These are phyloP conservation scores for Batkoa obscura DNA, from an alignment of 371 early-diverging fungal genomes.

Conservation along the genomic window DNA sequence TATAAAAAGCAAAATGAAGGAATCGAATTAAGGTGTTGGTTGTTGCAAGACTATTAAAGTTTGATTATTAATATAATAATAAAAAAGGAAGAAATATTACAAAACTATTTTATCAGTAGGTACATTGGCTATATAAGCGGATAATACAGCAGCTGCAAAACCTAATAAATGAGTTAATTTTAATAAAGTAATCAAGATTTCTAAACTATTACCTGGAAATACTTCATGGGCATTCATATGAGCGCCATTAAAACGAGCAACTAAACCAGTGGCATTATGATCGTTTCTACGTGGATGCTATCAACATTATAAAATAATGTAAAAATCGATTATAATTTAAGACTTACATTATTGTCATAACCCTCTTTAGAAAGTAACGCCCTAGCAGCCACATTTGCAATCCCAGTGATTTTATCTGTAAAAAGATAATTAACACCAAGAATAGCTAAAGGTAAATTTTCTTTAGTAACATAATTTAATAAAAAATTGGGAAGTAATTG, in stretches of 20 bases:
- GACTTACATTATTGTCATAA: not conserved
- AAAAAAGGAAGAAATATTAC: too few relatives aligned
- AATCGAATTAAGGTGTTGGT: not conserved
- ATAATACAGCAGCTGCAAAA: slow-evolving; percentile 1
- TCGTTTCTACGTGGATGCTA: not conserved
- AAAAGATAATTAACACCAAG: not conserved
- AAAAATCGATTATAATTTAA: not conserved
- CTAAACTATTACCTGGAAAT: not conserved
- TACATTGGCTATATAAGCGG: not conserved
- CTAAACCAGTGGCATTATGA: not conserved
- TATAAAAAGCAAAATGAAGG: not conserved
- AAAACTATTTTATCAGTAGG: not conserved
- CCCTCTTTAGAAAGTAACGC: not conserved
- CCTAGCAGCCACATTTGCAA: not conserved
- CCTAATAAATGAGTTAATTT: not conserved
- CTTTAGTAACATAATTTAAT: not conserved
- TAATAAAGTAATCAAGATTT: not conserved
- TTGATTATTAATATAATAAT: not conserved
- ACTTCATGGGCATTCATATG: not conserved
- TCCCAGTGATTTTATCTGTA: not conserved
- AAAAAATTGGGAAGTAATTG: not conserved
- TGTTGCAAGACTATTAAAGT: not conserved
- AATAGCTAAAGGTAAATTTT: not conserved
- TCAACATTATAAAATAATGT: not conserved
- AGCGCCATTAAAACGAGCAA: not conserved